Base-by-base conservation (phyloP, 805 yeast species). In the Zygosaccharomyces kombuchaensis region DNA sequence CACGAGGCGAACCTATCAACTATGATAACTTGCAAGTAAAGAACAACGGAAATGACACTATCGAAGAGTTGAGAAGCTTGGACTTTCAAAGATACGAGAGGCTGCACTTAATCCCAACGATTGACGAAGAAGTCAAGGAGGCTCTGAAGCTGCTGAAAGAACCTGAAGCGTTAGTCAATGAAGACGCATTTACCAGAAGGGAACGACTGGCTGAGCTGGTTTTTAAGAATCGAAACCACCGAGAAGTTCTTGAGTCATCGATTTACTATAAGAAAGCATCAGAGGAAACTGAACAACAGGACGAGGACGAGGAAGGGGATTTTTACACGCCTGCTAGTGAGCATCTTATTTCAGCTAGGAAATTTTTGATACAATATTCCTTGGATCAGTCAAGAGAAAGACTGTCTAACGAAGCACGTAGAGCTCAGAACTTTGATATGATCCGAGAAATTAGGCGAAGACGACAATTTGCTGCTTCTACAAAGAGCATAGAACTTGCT, bases 271-370 rank as follows among this genome's bases (percentile, higher is more conserved):
- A 45, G 21, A 25, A 36, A n/a, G 23, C 6, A 8, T 1, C 26
- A 16, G 48, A 41, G 12, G 56, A 27, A 36, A 30, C 46, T 25
- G 66, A 56, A 1, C 70, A 61, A 6, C 75, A 64, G 1, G 74
- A 66, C 1, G 78, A 69, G 2, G 81, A 73, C 1, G 82, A 80
- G 8, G 83, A 86, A 10, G 95, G 83, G 41, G 96, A 88, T 48
- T 89, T 84, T 58, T 88, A 80, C 57, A 88, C 96, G 0, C 95
- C 95, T 0, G 96, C 95, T 0, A 64, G 76, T 0, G 68, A 66
- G 3, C 76, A 71, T 5, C 63, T 90, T 8, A 65, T 73, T 6
- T 66, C 71, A 1, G 73, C 79, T 0, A 72, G 98, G 42, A 60
- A 66, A 30, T 48, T 53, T 2, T 70, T 90, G 0, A 75, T 88